phyloP scores from a whole-genome alignment of 805 yeast species.

The Metschnikowia bowlesiae region DNA sequence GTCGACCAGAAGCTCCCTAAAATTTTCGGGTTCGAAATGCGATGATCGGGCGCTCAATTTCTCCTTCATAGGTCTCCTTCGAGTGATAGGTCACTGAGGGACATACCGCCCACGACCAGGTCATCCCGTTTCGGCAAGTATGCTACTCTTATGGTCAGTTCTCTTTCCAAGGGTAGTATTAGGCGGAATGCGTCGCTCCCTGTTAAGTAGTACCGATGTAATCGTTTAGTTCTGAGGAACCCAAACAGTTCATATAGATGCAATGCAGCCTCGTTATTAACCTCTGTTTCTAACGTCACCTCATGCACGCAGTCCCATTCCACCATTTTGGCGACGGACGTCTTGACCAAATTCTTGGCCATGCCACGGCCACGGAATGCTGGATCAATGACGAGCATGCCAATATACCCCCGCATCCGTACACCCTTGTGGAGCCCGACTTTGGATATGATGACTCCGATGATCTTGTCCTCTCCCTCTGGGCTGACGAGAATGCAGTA shows the following conservation, averaged over 20 bases:
- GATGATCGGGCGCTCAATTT: not conserved
- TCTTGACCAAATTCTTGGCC: conserved; percentile 65
- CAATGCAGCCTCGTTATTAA: conserved; percentile 67
- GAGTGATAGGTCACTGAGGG: not conserved
- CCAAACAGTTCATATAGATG: conserved; percentile 70
- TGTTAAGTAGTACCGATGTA: conserved; percentile 83
- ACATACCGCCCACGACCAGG: not conserved
- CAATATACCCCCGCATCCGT: conserved; percentile 85
- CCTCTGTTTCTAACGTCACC: conserved; percentile 90
- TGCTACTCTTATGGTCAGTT: conserved; percentile 44
- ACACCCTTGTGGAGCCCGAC: conserved; percentile 70
- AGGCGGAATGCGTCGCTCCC: conserved; percentile 91
- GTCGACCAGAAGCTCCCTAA: too few relatives aligned
- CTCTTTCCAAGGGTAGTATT: conserved; percentile 72
- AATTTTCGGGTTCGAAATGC: too few relatives aligned
- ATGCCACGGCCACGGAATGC: conserved; percentile 72
- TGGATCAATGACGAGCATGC: conserved; percentile 87
- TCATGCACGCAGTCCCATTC: conserved; percentile 70
- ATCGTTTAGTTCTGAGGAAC: conserved; percentile 66
- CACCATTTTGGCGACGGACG: conserved; percentile 62
- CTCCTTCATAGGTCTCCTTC: not conserved
- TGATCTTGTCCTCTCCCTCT: conserved; percentile 29
- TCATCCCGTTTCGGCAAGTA: conserved; percentile 33
- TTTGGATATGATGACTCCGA: conserved; percentile 87
- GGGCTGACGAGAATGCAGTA: conserved; percentile 64